Evolutionary conservation across 352 stramenopile genomes (phyloP).

Genomic region (Phytophthora sp.): DNA sequence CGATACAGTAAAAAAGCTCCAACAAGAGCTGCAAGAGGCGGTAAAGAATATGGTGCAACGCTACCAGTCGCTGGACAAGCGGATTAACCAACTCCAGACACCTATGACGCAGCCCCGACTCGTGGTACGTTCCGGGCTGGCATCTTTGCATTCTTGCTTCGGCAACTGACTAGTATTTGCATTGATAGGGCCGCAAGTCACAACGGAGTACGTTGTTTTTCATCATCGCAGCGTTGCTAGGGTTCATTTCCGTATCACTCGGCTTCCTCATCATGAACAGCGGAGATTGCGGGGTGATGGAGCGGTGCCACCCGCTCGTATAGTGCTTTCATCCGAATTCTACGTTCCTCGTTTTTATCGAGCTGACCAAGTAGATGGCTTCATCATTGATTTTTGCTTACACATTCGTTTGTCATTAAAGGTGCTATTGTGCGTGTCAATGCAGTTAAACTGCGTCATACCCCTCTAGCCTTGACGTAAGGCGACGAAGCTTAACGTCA

Average conservation of each 20-base stretch:
- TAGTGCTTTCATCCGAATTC: constrained; percentile 35
- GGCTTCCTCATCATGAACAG: constrained; percentile 39
- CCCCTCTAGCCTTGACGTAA: background rate
- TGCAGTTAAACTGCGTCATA: constrained; percentile 8
- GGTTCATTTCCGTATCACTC: constrained; percentile 37
- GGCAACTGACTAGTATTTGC: background rate
- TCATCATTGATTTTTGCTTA: too few species aligned
- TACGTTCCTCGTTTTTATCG: constrained; percentile 19
- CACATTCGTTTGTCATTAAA: constrained; percentile 2
- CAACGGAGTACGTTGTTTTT: constrained; percentile 32
- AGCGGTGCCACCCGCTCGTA: constrained; percentile 58
- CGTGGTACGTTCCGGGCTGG: constrained; percentile 40
- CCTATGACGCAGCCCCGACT: constrained; percentile 46
- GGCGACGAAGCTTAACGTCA: background rate
- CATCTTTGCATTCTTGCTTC: background rate
- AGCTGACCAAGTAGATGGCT: too few species aligned
- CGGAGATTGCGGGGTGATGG: constrained; percentile 45
- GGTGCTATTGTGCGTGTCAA: constrained; percentile 7
- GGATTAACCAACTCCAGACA: constrained; percentile 62
- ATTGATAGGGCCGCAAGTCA: constrained; percentile 38
- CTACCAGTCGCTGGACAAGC: constrained; percentile 65
- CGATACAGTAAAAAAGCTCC: constrained; percentile 65
- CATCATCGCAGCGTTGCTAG: constrained; percentile 36
- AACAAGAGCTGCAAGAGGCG: constrained; percentile 66
- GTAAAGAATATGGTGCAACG: constrained; percentile 62